These are phyloP conservation scores for Cucurbitaria berberidis DNA, from an alignment of 2,329 filamentous ascomycete genomes.

Conservation along the genomic window DNA sequence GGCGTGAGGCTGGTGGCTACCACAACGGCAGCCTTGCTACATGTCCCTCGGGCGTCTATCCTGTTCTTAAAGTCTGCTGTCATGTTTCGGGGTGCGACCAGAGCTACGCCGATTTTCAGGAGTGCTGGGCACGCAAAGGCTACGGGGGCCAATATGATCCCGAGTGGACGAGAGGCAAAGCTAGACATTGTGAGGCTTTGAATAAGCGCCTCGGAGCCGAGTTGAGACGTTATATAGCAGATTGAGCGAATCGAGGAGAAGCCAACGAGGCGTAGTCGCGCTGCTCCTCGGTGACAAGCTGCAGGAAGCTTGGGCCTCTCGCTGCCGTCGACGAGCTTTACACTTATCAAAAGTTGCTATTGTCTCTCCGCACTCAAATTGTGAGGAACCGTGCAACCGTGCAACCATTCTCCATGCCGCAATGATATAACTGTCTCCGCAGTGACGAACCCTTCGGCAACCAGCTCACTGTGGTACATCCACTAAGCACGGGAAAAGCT, in stretches of 20 bases:
- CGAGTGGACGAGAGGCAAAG: constrained; percentile 11
- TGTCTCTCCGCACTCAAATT: background rate
- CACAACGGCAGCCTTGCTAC: constrained; percentile 8
- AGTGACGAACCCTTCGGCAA: constrained; percentile 4
- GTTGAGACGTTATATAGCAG: constrained; percentile 2
- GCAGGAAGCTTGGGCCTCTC: constrained; percentile 13
- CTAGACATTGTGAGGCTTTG: background rate
- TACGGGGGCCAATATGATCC: constrained; percentile 14
- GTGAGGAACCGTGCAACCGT: background rate
- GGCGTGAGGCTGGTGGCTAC: background rate
- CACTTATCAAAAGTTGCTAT: background rate
- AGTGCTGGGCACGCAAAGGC: constrained; percentile 8
- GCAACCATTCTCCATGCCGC: constrained; percentile 1
- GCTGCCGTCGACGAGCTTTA: constrained; percentile 6
- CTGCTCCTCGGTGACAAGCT: constrained; percentile 5
- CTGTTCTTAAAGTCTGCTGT: constrained; percentile 11
- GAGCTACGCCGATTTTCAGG: constrained; percentile 5
- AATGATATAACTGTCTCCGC: constrained; percentile 10
- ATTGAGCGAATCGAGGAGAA: constrained; percentile 13
- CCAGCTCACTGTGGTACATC: constrained; percentile 2
- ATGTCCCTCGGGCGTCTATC: constrained; percentile 13
- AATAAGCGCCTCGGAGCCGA: constrained; percentile 10
- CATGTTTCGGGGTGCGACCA: constrained; percentile 14
- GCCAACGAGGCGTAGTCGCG: constrained; percentile 7
- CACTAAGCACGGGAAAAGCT: constrained; percentile 1